Evolutionary conservation across 345 rosid genomes (phyloP).

Genomic region (Fremontodendron californicum): DNA sequence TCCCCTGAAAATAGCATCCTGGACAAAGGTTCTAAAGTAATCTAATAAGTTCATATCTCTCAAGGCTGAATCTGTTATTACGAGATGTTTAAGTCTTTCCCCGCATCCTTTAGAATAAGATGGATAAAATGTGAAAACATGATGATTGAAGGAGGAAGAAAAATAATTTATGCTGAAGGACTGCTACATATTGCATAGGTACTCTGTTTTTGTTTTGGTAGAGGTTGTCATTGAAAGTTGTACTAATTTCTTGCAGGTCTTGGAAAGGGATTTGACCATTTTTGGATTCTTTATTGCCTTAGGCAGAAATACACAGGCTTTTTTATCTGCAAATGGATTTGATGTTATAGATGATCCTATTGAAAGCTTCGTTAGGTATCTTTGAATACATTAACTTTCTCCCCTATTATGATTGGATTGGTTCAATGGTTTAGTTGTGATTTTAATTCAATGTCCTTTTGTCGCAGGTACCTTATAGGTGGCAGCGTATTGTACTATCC

Average conservation of each 20-base stretch:
- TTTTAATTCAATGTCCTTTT: constrained; percentile 18
- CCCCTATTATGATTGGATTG: constrained; percentile 7
- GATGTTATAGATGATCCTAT: constrained; percentile 52
- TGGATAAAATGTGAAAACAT: not conserved
- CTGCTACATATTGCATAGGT: constrained; percentile 1
- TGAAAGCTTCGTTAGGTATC: constrained; percentile 78
- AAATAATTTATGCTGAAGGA: constrained; percentile 1
- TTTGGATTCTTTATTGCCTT: constrained; percentile 97
- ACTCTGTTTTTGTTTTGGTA: not conserved
- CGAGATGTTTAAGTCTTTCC: not conserved
- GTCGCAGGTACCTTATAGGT: constrained; percentile 75
- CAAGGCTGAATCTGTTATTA: not conserved
- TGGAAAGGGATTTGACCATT: constrained; percentile 94
- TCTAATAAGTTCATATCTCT: not conserved
- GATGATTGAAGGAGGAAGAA: not conserved
- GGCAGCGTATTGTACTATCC: constrained; percentile 92
- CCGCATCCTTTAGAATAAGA: not conserved
- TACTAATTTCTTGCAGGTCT: constrained; percentile 54
- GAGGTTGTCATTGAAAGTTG: constrained; percentile 15
- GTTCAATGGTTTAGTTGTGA: constrained; percentile 12
- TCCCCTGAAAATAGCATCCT: not conserved
- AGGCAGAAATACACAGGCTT: constrained; percentile 75
- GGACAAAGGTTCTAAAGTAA: not conserved
- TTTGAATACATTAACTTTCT: not conserved
- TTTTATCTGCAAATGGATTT: constrained; percentile 73